A percentile compares a stretch with the other conserved stretches of the same genome.
These are phyloP conservation scores for Phytophthora tubulina DNA, from an alignment of 352 stramenopile species.

Conservation along the genomic window DNA sequence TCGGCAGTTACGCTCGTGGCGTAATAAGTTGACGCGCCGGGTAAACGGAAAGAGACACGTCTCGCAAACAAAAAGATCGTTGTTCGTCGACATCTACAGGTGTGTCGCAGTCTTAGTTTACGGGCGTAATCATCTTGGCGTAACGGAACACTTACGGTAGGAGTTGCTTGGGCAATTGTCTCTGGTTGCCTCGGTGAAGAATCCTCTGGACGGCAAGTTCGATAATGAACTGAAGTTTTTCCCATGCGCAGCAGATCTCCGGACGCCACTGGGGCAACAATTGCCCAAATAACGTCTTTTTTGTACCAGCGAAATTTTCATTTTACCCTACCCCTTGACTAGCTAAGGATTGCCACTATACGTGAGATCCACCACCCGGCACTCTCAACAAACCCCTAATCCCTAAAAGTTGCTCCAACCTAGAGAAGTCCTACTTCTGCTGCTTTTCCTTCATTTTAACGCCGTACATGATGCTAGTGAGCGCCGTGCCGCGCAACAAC, in stretches of 20 bases:
- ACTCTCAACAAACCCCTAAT: not conserved
- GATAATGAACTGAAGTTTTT: too few species aligned
- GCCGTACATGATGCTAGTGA: too few species aligned
- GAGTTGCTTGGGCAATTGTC: not conserved
- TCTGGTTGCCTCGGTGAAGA: not conserved
- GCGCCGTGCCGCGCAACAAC: too few species aligned
- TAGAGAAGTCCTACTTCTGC: conserved; percentile 1
- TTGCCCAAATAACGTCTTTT: not conserved
- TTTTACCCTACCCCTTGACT: not conserved
- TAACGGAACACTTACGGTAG: not conserved
- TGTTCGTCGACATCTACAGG: too few species aligned
- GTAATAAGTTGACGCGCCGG: not conserved
- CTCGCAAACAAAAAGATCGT: not conserved
- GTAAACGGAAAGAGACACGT: not conserved
- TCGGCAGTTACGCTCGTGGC: not conserved
- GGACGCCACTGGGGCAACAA: not conserved
- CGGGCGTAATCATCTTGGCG: not conserved
- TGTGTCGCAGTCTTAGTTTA: not conserved
- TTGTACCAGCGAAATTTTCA: too few species aligned
- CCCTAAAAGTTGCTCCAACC: not conserved
- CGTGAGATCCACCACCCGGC: not conserved
- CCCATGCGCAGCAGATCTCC: not conserved
- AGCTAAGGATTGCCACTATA: not conserved
- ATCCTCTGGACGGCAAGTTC: not conserved
- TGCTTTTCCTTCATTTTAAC: too few species aligned